Evolutionary conservation across 345 rosid genomes (phyloP).

Genomic region (Rhodomyrtus tomentosa): DNA sequence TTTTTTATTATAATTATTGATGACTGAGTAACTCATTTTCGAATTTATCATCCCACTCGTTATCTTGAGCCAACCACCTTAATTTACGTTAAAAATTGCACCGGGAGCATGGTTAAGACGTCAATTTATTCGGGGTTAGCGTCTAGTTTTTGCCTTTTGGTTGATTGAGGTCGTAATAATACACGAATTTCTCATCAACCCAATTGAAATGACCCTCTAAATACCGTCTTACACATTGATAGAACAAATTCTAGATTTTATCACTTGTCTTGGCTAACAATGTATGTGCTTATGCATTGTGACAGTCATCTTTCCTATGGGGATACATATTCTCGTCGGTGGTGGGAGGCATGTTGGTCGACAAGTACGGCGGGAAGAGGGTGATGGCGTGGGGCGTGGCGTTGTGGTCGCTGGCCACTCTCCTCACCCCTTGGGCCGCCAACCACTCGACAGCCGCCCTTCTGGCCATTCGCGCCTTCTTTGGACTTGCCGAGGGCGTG

Average conservation of each 20-base stretch:
- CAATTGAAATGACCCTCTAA: background rate
- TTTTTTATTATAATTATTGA: no score
- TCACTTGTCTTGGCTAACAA: background rate
- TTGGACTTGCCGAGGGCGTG: conserved; percentile 90
- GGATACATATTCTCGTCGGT: conserved; percentile 90
- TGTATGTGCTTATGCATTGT: background rate
- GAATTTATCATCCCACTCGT: no score
- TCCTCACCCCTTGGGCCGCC: conserved; percentile 92
- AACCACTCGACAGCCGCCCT: conserved; percentile 62
- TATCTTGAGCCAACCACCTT: no score
- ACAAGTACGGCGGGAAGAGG: conserved; percentile 77
- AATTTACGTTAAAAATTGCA: background rate
- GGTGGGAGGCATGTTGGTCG: conserved; percentile 79
- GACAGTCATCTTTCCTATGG: conserved; percentile 89
- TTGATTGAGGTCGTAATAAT: background rate
- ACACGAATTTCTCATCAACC: background rate
- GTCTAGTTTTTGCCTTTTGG: background rate
- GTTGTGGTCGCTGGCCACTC: conserved; percentile 84
- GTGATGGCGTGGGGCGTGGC: conserved; percentile 86
- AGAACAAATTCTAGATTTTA: background rate
- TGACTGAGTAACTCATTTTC: no score
- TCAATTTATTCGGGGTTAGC: background rate
- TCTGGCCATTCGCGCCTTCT: conserved; percentile 65
- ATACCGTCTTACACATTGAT: background rate
- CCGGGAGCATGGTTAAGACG: background rate